Conservation (phyloP, 306 rosid species). For the Rosa rugosa region DNA sequence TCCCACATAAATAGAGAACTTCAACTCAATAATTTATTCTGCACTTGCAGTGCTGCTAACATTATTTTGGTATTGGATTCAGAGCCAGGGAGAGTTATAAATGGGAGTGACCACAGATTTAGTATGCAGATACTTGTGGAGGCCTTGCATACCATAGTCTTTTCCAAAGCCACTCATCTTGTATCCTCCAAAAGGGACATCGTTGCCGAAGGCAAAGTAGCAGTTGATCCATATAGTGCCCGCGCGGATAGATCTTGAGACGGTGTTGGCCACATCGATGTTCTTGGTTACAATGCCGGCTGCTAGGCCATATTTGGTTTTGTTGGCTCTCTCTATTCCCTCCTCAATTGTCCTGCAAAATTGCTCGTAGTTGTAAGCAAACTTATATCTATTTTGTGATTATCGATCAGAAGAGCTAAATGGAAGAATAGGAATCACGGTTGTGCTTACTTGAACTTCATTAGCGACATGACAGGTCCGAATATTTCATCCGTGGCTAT, state of each 20-base stretch:
- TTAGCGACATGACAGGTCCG: slow-evolving; percentile 73
- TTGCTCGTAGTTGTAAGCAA: not conserved
- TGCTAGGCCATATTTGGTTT: slow-evolving; percentile 69
- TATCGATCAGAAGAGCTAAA: not conserved
- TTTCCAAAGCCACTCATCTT: slow-evolving; percentile 89
- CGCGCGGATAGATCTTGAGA: slow-evolving; percentile 78
- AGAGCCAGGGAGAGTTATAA: slow-evolving; percentile 87
- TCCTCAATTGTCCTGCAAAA: slow-evolving; percentile 66
- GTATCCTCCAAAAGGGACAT: slow-evolving; percentile 78
- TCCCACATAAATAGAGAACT: not conserved
- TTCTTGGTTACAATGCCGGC: slow-evolving; percentile 80
- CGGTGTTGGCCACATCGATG: slow-evolving; percentile 69
- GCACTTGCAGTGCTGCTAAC: not conserved
- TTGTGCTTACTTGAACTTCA: slow-evolving; percentile 72
- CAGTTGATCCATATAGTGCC: slow-evolving; percentile 84
- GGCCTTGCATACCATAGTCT: slow-evolving; percentile 60
- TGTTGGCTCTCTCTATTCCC: slow-evolving; percentile 69
- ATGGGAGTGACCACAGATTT: slow-evolving; percentile 82
- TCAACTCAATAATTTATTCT: not conserved
- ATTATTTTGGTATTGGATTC: not conserved
- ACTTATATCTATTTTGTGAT: not conserved
- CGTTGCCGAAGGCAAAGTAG: slow-evolving; percentile 56
- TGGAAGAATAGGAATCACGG: not conserved
- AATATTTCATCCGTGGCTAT: slow-evolving; percentile 76
- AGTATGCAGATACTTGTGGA: slow-evolving; percentile 64